Evolutionary conservation across 768 basidiomycete genomes (phyloP).

Genomic region (Lyophyllum atratum): DNA sequence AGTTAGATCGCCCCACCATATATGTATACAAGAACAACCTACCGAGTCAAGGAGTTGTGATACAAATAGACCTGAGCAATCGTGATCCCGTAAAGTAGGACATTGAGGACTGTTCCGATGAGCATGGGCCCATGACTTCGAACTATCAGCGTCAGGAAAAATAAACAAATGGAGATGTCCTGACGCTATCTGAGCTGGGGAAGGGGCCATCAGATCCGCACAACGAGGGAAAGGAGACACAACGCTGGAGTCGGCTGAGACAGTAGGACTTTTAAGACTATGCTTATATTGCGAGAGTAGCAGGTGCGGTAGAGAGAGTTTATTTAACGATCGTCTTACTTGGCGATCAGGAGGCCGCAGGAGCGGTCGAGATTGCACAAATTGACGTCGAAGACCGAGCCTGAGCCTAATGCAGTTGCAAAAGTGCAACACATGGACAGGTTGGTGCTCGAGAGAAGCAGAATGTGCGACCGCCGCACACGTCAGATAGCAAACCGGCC

Average conservation of each 20-base stretch:
- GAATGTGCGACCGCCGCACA: neutral
- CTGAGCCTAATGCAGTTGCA: neutral
- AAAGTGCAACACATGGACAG: neutral
- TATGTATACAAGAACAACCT: neutral
- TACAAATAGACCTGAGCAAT: conserved; percentile 50
- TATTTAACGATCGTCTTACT: neutral
- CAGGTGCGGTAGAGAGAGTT: neutral
- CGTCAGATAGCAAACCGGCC: neutral
- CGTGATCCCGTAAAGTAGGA: conserved; percentile 51
- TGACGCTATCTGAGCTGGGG: conserved; percentile 37
- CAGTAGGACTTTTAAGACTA: neutral
- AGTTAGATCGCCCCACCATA: neutral
- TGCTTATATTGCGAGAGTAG: neutral
- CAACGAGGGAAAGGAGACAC: neutral
- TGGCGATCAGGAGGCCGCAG: neutral
- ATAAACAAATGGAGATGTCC: conserved; percentile 9
- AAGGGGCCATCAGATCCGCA: conserved; percentile 2
- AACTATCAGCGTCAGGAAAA: neutral
- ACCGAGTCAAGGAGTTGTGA: conserved; percentile 35
- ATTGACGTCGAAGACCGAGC: neutral
- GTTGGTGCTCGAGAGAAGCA: neutral
- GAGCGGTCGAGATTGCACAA: neutral
- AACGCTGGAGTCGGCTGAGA: neutral
- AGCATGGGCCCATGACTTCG: conserved; percentile 50
- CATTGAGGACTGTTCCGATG: conserved; percentile 48